Evolutionary conservation across 768 basidiomycete species (phyloP), one percentile per base, ranked within the genome.

Genomic region (Mycena epipterygia): DNA sequence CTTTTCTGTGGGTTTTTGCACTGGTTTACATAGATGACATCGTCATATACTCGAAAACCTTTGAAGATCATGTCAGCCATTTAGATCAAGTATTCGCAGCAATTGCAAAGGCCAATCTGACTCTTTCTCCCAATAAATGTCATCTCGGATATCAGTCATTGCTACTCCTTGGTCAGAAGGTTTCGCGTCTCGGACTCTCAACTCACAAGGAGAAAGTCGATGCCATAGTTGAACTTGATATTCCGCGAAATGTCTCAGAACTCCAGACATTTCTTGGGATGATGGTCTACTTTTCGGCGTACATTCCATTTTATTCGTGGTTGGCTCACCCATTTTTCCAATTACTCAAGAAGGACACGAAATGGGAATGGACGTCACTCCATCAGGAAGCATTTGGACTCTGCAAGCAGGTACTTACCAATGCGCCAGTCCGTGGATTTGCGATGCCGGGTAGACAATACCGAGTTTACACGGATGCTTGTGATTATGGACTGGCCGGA

Each of bases 1-100:
- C 80, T 0, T 84, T 72, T 58, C 70, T 85, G 5, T 84, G 83
- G 83, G 64, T 83, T 0, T 84, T 84, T 56, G 66, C 81, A 2
- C 55, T 83, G 16, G 84, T 85, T 0, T 86, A 85, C 53, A 84
- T 86, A 12, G 82, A 86, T 52, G 80, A 86, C 52, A 85, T 86
- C 2, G 77, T 85, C 0, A 76, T 84, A 0, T 85, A 76, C 58
- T 81, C 80, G 0, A 44, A 60, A 33, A 69, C 64, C 0, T 77
- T 77, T 3, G 68, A 81, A 0, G 77, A 84, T 1, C 82, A 85
- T 65, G 0, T 80, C 2, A 1, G 49, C 1, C 81, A 83, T 53
- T 21, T 83, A 0, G 81, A 81, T 30, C 17, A 60, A 7, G 79
- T 84, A 0, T 63, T 83, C 2, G 25, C 48, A 27, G 79, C 79